phyloP scores from a whole-genome alignment of 202 grass and related monocot genomes.

The Bolboschoenoplectus hybrid region DNA sequence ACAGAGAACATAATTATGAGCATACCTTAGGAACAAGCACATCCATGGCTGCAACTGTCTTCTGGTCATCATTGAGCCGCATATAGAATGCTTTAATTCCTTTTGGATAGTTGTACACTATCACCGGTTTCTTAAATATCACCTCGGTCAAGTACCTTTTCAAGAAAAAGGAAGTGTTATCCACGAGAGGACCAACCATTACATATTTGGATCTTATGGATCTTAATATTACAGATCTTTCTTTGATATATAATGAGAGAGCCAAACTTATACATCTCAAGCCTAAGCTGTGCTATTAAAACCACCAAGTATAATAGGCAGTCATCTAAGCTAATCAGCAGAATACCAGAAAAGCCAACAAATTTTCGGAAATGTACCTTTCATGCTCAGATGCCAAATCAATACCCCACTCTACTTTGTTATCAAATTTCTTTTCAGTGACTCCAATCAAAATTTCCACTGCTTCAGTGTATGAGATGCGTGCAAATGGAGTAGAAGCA shows the following conservation, averaged over 20 bases:
- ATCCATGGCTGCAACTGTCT: conserved; percentile 97
- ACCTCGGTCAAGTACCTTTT: conserved; percentile 91
- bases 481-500: conserved; percentile 66
- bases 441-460: conserved; percentile 74
- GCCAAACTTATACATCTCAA: neutral
- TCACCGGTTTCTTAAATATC: conserved; percentile 95
- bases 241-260: neutral
- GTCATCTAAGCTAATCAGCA: neutral
- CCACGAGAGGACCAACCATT: neutral
- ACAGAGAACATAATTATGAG: neutral
- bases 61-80: conserved; percentile 85
- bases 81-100: conserved; percentile 97
- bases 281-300: neutral
- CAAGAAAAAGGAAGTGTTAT: conserved; percentile 32
- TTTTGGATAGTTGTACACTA: conserved; percentile 99
- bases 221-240: neutral
- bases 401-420: conserved; percentile 95
- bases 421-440: conserved; percentile 77
- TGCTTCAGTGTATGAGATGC: conserved; percentile 80
- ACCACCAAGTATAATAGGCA: conserved; percentile 14
- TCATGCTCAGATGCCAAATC: conserved; percentile 98
- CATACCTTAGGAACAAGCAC: conserved; percentile 96
- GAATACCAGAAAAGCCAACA: neutral
- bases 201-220: neutral
- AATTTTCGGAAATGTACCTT: conserved; percentile 51